These are phyloP conservation scores for Castanea mollissima DNA, from an alignment of 306 rosid species.

Conservation along the genomic window DNA sequence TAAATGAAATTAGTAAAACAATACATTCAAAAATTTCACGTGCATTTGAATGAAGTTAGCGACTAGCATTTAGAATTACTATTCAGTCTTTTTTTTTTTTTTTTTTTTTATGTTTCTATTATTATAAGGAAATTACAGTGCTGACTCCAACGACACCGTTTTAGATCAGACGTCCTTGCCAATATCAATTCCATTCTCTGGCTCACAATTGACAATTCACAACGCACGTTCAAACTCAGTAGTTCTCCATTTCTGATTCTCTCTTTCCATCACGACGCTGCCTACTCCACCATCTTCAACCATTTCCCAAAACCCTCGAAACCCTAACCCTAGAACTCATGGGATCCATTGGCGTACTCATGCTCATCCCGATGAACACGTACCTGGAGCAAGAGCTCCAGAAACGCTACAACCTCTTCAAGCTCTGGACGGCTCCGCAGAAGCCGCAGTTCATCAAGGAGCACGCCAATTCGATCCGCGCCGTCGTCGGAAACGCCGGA, in stretches of 20 bases:
- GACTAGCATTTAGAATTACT: no score
- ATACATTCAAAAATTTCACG: no score
- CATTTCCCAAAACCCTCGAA: background rate
- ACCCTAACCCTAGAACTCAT: conserved; percentile 25
- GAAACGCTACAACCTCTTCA: conserved; percentile 64
- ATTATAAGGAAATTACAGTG: no score
- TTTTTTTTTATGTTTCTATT: no score
- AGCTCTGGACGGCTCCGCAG: conserved; percentile 43
- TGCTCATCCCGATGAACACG: conserved; percentile 37
- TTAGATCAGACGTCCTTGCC: no score
- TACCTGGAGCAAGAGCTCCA: conserved; percentile 70
- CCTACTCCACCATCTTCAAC: background rate
- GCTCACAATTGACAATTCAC: background rate
- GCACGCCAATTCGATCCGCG: conserved; percentile 51
- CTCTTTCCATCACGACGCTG: background rate
- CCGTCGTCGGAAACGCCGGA: conserved; percentile 40
- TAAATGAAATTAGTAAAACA: no score
- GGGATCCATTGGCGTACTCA: conserved; percentile 62
- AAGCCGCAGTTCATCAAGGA: conserved; percentile 33
- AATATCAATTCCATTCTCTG: background rate
- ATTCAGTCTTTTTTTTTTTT: no score
- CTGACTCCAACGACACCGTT: no score
- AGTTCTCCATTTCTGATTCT: background rate
- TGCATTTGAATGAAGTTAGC: no score
- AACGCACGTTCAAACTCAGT: background rate